phyloP scores from a whole-genome alignment of 108 stramenopile species.

The Fragilaria radians region DNA sequence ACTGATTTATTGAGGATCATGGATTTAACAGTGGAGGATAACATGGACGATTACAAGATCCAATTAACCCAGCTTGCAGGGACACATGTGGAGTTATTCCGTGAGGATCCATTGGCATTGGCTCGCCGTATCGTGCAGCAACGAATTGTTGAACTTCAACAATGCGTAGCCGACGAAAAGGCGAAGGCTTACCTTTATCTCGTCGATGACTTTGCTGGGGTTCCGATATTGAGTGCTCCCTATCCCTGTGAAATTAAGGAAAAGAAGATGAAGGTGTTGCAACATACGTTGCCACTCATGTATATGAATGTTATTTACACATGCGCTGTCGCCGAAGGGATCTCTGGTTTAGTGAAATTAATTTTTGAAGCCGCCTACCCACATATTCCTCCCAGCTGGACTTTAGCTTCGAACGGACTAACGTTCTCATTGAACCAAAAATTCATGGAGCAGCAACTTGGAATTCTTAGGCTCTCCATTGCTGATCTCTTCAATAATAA shows the following conservation, averaged over 20 bases:
- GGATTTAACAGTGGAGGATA: conserved; percentile 4
- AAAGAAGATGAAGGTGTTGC: conserved; percentile 20
- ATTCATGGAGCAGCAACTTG: conserved; percentile 13
- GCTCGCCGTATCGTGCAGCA: conserved; percentile 37
- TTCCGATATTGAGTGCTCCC: conserved; percentile 33
- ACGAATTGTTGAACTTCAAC: conserved; percentile 16
- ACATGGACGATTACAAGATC: conserved; percentile 14
- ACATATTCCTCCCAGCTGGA: conserved; percentile 41
- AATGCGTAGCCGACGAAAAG: conserved; percentile 30
- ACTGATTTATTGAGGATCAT: conserved; percentile 15
- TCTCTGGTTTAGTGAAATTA: conserved; percentile 36
- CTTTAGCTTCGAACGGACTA: conserved; percentile 15
- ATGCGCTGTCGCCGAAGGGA: conserved; percentile 22
- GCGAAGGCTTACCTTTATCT: conserved; percentile 48
- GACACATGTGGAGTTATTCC: conserved; percentile 29
- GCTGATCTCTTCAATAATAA: conserved; percentile 11
- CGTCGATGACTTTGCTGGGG: conserved; percentile 50
- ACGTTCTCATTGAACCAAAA: conserved; percentile 21
- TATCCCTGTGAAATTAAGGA: conserved; percentile 28
- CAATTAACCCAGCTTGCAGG: conserved; percentile 24
- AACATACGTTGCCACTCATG: conserved; percentile 48
- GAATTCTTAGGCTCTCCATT: conserved; percentile 17
- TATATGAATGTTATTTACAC: conserved; percentile 35
- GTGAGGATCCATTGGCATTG: conserved; percentile 34
- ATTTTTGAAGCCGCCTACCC: conserved; percentile 48